Base-by-base conservation (phyloP, 768 basidiomycete genomes). In the Holtermannia corniformis region DNA sequence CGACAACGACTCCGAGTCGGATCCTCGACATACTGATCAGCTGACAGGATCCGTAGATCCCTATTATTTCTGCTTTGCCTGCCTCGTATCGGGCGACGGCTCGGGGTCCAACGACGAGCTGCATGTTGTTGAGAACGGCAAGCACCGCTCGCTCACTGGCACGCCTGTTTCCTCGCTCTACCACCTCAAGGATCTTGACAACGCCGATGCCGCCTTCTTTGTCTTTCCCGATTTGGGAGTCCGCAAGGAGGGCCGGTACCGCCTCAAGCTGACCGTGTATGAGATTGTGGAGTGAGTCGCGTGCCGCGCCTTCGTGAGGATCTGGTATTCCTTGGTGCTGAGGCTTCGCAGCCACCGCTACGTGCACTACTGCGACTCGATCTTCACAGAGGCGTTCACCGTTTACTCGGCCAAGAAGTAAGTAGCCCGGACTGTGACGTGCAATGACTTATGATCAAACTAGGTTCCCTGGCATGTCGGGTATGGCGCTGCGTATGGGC, bases 161-260 rank as follows among this genome's bases (percentile, higher is more conserved):
- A 62, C 59, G 3, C 66, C 63, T 26, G 92, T 96, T 3, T 87
- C 86, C 1, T 86, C 83, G 1, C 75, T 96, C 11, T 95, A 93
- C 68, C 90, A 93, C 65, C 78, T 95, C 51, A 93, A 91, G 67
- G 87, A 76, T 54, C 55, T 72, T 25, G 81, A 84, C 57, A 78
- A 81, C 57, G 74, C 75, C 49, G 78, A 78, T 56, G 88, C 87
- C 5, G 91, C 88, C 0, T 91, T 92, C 76, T 97, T 97, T 65
- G 90, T 95, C 26, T 97, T 97, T 63, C 92, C 92, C 0, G 92
- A 95, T 71, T 78, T 97, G 22, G 86, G 85, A 55, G 88, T 96
- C 4, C 77, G 89, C 55, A 89, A 87, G 2, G 92, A 96, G 71
- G 92, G 92, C 5, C 85, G 84, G 59, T 97, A 92, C 64, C 78